Evolutionary conservation across 1,139 yeast genomes (phyloP), one percentile per base, ranked within the genome.

Genomic region (Suhomyces ambrosiae): DNA sequence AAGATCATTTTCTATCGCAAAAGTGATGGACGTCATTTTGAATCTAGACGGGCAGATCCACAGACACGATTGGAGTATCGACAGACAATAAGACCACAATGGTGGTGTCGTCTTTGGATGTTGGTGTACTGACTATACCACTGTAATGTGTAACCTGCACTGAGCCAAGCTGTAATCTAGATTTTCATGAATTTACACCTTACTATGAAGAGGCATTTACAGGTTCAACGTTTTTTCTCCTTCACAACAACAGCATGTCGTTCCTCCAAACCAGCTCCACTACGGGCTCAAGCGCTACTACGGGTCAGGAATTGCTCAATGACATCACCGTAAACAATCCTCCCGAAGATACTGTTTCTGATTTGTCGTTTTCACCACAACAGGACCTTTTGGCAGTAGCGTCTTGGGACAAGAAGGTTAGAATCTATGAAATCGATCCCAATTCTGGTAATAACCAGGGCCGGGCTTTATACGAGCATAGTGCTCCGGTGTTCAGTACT

Each of bases 381-480:
- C 94, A 86, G 17, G 97, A 94, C 51, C 68, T 81, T 43, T 62
- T 84, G 41, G 80, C 95, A 2, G 95, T 82, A 3, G 78, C 95
- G 8, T 84, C 95, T 26, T 94, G 99, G 98, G 99, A 94, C 63
- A 86, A 86, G 53, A 89, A 89, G 58, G 96, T 88, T 25, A 76
- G 98, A 42, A 83, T 94, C 42, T 94, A 94, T 70, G 97, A 92
- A 60, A 80, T 90, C 17, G 80, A 80, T 46, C 69, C 80, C 15
- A 79, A 74, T 47, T 69, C 81, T 2, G 86, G 86, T 0, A 75
- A 75, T 46, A 79, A 82, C 38, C 94, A 86, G 53, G 97, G 97
- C 6, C 69, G 96, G 37, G 96, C 97, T 1, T 61, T 90, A 56
- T 90, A 76, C 58, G 96, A 88, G 54, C 97, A 92, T 56, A 86